Evolutionary conservation across 2,329 filamentous ascomycete species (phyloP).

Genomic region (Exophiala sideris): DNA sequence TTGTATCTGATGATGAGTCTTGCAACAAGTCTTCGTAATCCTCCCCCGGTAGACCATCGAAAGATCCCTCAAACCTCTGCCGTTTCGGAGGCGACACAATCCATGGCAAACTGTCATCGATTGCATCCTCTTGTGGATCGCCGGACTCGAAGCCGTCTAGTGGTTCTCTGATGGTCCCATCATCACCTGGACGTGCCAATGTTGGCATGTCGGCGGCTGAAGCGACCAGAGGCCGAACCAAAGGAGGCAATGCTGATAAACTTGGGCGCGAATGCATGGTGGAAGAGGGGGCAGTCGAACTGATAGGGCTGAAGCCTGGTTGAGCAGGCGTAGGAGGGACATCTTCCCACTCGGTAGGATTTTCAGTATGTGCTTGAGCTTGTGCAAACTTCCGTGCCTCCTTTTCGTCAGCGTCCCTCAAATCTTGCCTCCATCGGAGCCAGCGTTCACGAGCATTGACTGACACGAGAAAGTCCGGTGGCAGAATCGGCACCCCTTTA

Average conservation of each 20-base stretch:
- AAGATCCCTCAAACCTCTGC: constrained; percentile 20
- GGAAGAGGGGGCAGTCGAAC: neutral
- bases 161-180: neutral
- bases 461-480: constrained; percentile 75
- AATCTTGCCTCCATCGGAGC: constrained; percentile 69
- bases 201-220: constrained; percentile 19
- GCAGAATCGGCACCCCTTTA: constrained; percentile 69
- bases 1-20: neutral
- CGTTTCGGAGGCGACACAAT: constrained; percentile 15
- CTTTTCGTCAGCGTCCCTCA: constrained; percentile 59
- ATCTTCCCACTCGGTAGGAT: neutral
- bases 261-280: constrained; percentile 1
- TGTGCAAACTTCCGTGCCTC: constrained; percentile 31
- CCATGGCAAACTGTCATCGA: constrained; percentile 18
- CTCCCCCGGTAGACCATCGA: constrained; percentile 15
- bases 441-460: constrained; percentile 75
- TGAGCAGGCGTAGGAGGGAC: neutral
- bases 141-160: constrained; percentile 3
- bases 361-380: constrained; percentile 18
- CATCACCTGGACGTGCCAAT: constrained; percentile 3
- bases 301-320: neutral
- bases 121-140: constrained; percentile 11
- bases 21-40: neutral
- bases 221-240: constrained; percentile 15
- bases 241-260: constrained; percentile 11